Percentiles rank a stretch among this genome's conserved stretches.
phyloP scores from a whole-genome alignment of 208 protist genomes.

The Entamoeba dispar region DNA sequence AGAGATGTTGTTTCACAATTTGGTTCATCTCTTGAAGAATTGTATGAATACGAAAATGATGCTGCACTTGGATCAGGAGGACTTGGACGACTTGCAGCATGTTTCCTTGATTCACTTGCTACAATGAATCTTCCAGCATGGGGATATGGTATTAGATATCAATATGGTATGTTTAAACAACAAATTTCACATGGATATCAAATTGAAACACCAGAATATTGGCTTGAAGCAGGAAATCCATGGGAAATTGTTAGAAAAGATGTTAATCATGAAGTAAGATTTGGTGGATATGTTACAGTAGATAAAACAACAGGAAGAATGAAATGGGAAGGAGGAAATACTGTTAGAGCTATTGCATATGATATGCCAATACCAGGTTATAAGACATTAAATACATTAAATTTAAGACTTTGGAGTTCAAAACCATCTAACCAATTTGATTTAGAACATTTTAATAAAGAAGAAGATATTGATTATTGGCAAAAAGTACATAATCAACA shows the following conservation, averaged over 20 bases:
- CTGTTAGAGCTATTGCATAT: constrained; percentile 5
- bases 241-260: constrained; percentile 29
- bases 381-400: constrained; percentile 6
- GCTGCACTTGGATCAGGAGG: constrained; percentile 37
- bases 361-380: constrained; percentile 19
- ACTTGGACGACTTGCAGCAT: constrained; percentile 21
- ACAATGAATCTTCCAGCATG: constrained; percentile 12
- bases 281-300: constrained; percentile 12
- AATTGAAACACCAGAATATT: constrained; percentile 34
- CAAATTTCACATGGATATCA: constrained; percentile 24
- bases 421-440: constrained; percentile 38
- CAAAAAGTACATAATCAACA: constrained; percentile 39
- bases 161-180: constrained; percentile 40
- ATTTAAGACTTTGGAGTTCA: constrained; percentile 8
- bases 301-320: not conserved
- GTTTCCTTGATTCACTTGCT: constrained; percentile 16
- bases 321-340: constrained; percentile 3
- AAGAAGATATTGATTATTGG: constrained; percentile 38
- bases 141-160: constrained; percentile 19
- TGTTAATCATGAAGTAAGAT: constrained; percentile 20
- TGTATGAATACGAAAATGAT: constrained; percentile 25
- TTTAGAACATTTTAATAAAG: constrained; percentile 43
- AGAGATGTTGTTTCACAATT: not conserved
- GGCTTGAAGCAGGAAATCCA: constrained; percentile 31
- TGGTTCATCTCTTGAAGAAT: not conserved